Conservation (phyloP, 2,329 filamentous ascomycete species). For the Pyrenochaeta sp. region DNA sequence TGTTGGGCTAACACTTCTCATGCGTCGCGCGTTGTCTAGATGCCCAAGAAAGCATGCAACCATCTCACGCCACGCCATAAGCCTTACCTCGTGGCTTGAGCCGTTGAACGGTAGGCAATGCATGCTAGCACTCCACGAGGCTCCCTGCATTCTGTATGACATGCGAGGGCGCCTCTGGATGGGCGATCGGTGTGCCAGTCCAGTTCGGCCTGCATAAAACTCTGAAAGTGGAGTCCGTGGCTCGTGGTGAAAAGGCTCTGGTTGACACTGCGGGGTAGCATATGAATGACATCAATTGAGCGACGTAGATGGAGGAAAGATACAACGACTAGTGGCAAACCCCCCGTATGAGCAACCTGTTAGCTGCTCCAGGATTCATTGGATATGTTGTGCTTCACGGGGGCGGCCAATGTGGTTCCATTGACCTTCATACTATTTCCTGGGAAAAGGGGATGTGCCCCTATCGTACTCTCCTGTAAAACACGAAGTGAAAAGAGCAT, state of each 20-base stretch:
- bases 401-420: no score
- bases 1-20: neutral
- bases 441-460: no score
- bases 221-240: neutral
- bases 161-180: slow-evolving; percentile 1
- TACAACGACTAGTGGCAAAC: neutral
- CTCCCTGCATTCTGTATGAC: slow-evolving; percentile 6
- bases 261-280: neutral
- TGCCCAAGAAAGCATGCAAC: neutral
- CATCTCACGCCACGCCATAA: neutral
- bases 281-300: neutral
- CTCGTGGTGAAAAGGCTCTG: neutral
- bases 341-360: no score
- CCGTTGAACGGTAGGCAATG: slow-evolving; percentile 5
- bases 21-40: neutral
- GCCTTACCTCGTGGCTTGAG: slow-evolving; percentile 5
- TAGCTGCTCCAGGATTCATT: no score
- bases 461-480: no score
- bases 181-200: slow-evolving; percentile 7
- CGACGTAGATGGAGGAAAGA: neutral
- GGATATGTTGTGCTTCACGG: no score
- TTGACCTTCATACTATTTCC: no score
- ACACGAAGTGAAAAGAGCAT: no score
- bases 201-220: slow-evolving; percentile 6
- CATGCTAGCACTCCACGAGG: neutral